These are phyloP conservation scores for Sporothrix protearum DNA, from an alignment of 2,329 filamentous ascomycete species.

Conservation along the genomic window DNA sequence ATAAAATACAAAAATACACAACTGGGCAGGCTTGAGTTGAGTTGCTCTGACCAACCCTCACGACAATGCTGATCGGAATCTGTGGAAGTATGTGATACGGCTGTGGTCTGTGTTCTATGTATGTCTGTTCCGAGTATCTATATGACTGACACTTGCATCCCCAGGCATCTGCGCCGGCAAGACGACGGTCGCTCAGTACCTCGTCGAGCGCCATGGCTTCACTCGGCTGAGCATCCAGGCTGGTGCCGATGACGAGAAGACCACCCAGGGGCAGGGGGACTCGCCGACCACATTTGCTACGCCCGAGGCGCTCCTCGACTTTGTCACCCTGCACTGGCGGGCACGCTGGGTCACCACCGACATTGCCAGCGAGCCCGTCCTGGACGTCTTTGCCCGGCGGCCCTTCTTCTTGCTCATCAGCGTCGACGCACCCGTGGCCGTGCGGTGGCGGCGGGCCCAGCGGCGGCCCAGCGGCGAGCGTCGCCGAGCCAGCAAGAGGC, in stretches of 20 bases:
- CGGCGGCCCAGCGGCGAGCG: constrained; percentile 15
- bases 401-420: constrained; percentile 93
- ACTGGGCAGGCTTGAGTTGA: not conserved
- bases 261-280: not conserved
- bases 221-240: constrained; percentile 60
- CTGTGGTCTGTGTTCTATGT: constrained; percentile 1
- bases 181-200: constrained; percentile 80
- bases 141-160: constrained; percentile 17
- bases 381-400: constrained; percentile 72
- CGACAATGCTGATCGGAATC: constrained; percentile 69
- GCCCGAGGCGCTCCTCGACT: constrained; percentile 66
- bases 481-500: no score
- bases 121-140: not conserved
- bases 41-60: not conserved
- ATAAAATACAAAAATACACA: not conserved
- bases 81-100: constrained; percentile 58
- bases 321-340: constrained; percentile 80
- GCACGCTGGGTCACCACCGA: constrained; percentile 82
- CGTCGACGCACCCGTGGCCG: constrained; percentile 80
- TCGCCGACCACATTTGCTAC: constrained; percentile 49
- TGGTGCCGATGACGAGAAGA: not conserved
- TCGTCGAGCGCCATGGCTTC: constrained; percentile 81
- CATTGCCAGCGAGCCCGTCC: constrained; percentile 66
- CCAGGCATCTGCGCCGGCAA: constrained; percentile 91
- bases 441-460: constrained; percentile 78